phyloP scores from a whole-genome alignment of 2,329 filamentous ascomycete species.

The Periglandula ipomoeae region DNA sequence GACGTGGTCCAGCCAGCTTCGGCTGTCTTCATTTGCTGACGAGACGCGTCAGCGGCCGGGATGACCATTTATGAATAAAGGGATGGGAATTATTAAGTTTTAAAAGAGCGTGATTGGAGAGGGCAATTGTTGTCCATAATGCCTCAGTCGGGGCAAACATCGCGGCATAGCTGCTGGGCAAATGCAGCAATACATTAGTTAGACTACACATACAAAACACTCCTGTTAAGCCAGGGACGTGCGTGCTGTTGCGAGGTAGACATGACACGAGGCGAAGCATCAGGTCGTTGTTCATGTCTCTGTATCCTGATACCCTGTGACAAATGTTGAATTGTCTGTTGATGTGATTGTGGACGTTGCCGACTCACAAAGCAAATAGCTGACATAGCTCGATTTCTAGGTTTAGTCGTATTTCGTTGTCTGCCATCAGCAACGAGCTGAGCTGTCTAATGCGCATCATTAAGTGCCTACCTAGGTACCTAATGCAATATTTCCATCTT shows the following conservation, averaged over 20 bases:
- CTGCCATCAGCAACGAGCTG: too few relatives aligned
- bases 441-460: too few relatives aligned
- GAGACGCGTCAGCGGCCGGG: constrained; percentile 22
- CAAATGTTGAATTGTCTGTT: background rate
- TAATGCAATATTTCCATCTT: too few relatives aligned
- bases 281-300: background rate
- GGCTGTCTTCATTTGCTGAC: constrained; percentile 12
- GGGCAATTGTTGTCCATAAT: constrained; percentile 21
- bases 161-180: constrained; percentile 21
- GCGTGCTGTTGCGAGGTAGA: background rate
- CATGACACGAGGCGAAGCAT: background rate
- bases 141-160: constrained; percentile 22
- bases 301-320: background rate
- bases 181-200: constrained; percentile 24
- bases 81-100: constrained; percentile 22
- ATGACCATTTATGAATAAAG: constrained; percentile 30
- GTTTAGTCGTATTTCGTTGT: too few relatives aligned
- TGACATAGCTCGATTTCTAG: too few relatives aligned
- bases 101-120: constrained; percentile 27
- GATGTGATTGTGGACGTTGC: too few relatives aligned
- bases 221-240: constrained; percentile 11
- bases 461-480: too few relatives aligned
- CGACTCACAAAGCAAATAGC: too few relatives aligned
- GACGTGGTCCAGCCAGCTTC: constrained; percentile 16
- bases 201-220: constrained; percentile 26